Evolutionary conservation across 208 protist species (phyloP).

Genomic region (Giardia duodenalis): DNA sequence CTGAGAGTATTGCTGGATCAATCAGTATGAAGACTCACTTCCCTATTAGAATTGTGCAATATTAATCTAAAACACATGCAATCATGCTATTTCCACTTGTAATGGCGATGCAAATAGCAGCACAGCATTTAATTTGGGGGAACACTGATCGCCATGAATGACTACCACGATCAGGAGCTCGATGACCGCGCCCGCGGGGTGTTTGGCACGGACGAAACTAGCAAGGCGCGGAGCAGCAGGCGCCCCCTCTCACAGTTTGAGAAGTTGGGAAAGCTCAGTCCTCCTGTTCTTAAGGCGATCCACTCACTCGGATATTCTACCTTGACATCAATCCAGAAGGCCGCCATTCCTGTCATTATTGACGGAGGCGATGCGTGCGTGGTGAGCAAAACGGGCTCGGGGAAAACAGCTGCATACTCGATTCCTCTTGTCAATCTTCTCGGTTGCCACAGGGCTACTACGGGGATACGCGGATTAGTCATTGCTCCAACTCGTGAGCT

Average conservation of each 20-base stretch:
- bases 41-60: too few relatives aligned
- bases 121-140: too few relatives aligned
- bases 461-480: neutral
- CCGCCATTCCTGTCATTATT: neutral
- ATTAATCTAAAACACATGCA: too few relatives aligned
- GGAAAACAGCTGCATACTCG: conserved; percentile 5
- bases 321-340: conserved; percentile 6
- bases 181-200: too few relatives aligned
- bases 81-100: too few relatives aligned
- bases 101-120: too few relatives aligned
- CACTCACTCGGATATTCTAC: neutral
- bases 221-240: too few relatives aligned
- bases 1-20: too few relatives aligned
- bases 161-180: too few relatives aligned
- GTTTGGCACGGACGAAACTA: too few relatives aligned
- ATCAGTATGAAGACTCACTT: too few relatives aligned
- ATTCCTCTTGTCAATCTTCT: neutral
- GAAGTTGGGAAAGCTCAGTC: neutral
- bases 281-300: neutral
- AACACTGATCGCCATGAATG: too few relatives aligned
- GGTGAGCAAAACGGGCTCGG: conserved; percentile 16
- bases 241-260: conserved; percentile 8
- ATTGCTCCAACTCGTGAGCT: conserved; percentile 32
- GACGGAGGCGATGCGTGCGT: neutral
- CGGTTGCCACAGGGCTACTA: neutral